phyloP scores from a whole-genome alignment of 306 rosid genomes.

The Vachellia pachyceras region DNA sequence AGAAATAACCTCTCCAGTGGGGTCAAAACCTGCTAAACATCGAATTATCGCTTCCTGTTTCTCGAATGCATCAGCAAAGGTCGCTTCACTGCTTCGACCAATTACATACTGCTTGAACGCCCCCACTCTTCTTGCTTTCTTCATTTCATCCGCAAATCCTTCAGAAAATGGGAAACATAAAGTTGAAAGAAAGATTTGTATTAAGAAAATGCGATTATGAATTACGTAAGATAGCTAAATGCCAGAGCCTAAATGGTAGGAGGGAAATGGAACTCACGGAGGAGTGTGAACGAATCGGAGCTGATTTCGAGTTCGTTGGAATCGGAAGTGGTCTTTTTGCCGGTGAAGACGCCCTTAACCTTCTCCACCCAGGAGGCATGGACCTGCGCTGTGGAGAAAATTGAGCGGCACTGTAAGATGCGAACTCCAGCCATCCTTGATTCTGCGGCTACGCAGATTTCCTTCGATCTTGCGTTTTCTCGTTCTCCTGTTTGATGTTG shows the following conservation, averaged over 20 bases:
- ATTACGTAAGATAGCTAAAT: neutral
- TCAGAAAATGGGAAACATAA: neutral
- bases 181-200: neutral
- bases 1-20: conserved; percentile 77
- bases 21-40: conserved; percentile 66
- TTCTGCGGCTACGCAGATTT: neutral
- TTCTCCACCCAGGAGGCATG: conserved; percentile 74
- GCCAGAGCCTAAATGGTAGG: neutral
- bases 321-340: conserved; percentile 46
- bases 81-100: conserved; percentile 89
- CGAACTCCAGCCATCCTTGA: conserved; percentile 53
- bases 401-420: conserved; percentile 57
- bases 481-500: neutral
- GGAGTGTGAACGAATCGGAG: conserved; percentile 67
- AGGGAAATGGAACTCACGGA: conserved; percentile 52
- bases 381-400: conserved; percentile 64
- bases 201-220: neutral
- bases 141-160: conserved; percentile 83
- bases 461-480: neutral
- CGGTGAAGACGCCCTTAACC: conserved; percentile 81
- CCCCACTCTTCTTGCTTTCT: conserved; percentile 67
- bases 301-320: conserved; percentile 36
- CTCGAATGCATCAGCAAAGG: conserved; percentile 65
- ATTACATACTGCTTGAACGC: conserved; percentile 72
- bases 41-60: conserved; percentile 80